A percentile compares a stretch with the other conserved stretches of the same genome.
Conservation (phyloP, 768 basidiomycete genomes). For the Pulveroboletus sp. region DNA sequence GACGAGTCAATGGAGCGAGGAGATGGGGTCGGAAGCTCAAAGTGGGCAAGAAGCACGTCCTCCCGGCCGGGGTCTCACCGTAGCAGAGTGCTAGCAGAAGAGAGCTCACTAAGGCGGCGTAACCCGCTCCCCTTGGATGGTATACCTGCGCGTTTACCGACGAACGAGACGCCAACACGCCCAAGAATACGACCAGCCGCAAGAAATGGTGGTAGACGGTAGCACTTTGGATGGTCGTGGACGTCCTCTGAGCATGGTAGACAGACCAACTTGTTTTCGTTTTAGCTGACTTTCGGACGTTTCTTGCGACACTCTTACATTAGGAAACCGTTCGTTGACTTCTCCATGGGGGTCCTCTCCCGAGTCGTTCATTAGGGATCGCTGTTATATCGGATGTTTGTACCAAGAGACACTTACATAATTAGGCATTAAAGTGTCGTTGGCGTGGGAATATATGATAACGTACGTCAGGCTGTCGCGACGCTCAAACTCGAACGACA, state of each 20-base stretch:
- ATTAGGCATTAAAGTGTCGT: constrained; percentile 8
- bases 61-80: constrained; percentile 17
- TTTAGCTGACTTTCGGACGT: constrained; percentile 3
- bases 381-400: constrained; percentile 9
- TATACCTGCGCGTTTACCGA: constrained; percentile 34
- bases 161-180: constrained; percentile 58
- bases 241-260: background rate
- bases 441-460: constrained; percentile 24
- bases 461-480: background rate
- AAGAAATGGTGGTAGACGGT: constrained; percentile 42
- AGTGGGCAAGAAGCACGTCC: constrained; percentile 26
- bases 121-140: constrained; percentile 26
- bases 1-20: constrained; percentile 31
- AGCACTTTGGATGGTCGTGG: constrained; percentile 6
- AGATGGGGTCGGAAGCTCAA: constrained; percentile 26
- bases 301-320: constrained; percentile 10
- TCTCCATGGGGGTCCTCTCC: constrained; percentile 1
- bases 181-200: constrained; percentile 46
- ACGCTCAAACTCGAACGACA: constrained; percentile 19
- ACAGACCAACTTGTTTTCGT: background rate
- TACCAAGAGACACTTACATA: background rate
- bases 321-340: background rate
- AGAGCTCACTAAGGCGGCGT: constrained; percentile 23
- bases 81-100: constrained; percentile 17
- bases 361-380: constrained; percentile 11